A percentile compares a stretch with the other conserved stretches of the same genome.
phyloP scores from a whole-genome alignment of 2,329 filamentous ascomycete genomes.

The Orbilia quercus region DNA sequence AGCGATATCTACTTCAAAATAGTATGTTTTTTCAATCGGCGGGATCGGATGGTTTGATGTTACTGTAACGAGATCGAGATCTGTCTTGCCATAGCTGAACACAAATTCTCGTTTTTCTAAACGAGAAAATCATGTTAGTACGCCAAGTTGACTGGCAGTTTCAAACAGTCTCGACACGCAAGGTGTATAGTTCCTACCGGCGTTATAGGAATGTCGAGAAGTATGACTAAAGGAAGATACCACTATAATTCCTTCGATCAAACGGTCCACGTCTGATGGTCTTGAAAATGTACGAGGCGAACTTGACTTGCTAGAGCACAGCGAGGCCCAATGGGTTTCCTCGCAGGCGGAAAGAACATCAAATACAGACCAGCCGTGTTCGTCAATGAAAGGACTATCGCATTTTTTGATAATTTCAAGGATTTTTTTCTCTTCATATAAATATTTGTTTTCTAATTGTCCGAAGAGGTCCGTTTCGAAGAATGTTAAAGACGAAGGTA shows the following conservation, averaged over 20 bases:
- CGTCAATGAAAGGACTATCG: constrained; percentile 1
- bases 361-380: constrained; percentile 18
- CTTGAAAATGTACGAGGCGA: not conserved
- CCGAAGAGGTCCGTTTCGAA: constrained; percentile 11
- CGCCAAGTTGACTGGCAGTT: too few relatives aligned
- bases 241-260: too few relatives aligned
- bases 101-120: not conserved
- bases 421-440: not conserved
- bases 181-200: too few relatives aligned
- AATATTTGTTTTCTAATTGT: too few relatives aligned
- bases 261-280: not conserved
- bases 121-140: not conserved
- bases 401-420: constrained; percentile 4
- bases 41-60: constrained; percentile 18
- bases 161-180: too few relatives aligned
- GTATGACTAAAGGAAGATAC: too few relatives aligned
- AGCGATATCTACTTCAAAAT: constrained; percentile 23
- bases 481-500: not conserved
- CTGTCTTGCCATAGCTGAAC: not conserved
- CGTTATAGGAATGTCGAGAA: too few relatives aligned
- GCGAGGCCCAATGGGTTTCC: not conserved
- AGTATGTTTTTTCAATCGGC: constrained; percentile 6
- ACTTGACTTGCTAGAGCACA: not conserved
- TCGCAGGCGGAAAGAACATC: not conserved
- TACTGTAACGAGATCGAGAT: constrained; percentile 1